phyloP scores from a whole-genome alignment of 345 rosid genomes.

The Ceriops zippeliana region DNA sequence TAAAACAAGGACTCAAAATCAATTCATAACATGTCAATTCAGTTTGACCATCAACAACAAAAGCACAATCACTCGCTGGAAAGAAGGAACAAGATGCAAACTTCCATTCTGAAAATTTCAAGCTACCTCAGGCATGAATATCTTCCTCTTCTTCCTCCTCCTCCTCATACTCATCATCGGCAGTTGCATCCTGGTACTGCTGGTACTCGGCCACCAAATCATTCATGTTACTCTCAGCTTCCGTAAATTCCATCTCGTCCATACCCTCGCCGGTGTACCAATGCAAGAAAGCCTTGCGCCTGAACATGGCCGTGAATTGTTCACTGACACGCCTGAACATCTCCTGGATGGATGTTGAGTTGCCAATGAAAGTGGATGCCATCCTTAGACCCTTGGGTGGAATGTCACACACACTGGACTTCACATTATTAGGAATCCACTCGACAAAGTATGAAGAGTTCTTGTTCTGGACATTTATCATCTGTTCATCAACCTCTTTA shows the following conservation, averaged over 20 bases:
- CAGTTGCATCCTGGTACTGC: conserved; percentile 29
- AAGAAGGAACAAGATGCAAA: conserved; percentile 14
- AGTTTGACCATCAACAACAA: background rate
- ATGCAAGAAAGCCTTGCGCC: conserved; percentile 31
- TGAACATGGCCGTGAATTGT: conserved; percentile 27
- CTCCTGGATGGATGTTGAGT: conserved; percentile 25
- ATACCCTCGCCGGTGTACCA: conserved; percentile 26
- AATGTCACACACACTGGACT: conserved; percentile 28
- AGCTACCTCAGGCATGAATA: conserved; percentile 4
- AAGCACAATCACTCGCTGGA: conserved; percentile 15
- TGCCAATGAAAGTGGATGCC: conserved; percentile 25
- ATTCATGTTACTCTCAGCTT: conserved; percentile 27
- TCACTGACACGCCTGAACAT: conserved; percentile 30
- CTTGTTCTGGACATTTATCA: conserved; percentile 30
- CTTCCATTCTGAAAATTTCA: background rate
- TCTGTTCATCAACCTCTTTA: conserved; percentile 25
- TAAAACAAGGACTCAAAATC: conserved; percentile 9
- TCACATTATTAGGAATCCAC: conserved; percentile 26
- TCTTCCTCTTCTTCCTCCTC: conserved; percentile 21
- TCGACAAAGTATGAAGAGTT: conserved; percentile 30
- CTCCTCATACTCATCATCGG: conserved; percentile 20
- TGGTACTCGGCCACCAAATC: conserved; percentile 27
- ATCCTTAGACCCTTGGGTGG: conserved; percentile 25
- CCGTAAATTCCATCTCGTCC: conserved; percentile 25
- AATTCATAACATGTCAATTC: conserved; percentile 1